Percentiles rank a stretch among this genome's conserved stretches.
These are phyloP conservation scores for Tuber aestivum DNA, from an alignment of 495 filamentous ascomycete species.

Conservation along the genomic window DNA sequence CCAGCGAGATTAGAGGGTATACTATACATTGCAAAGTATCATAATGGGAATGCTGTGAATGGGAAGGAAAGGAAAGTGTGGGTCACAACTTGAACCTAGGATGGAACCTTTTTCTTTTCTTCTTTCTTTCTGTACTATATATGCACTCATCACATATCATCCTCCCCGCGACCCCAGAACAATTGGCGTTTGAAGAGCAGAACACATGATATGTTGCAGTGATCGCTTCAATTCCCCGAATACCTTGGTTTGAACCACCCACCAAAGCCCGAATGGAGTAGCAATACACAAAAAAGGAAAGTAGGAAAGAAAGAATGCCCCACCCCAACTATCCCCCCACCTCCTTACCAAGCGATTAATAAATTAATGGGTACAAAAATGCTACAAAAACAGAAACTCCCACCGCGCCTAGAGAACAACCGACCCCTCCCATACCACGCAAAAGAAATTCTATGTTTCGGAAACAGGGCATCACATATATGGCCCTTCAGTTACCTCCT, in stretches of 20 bases:
- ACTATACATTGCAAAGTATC: conserved; percentile 3
- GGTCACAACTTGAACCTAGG: background rate
- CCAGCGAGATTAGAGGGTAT: background rate
- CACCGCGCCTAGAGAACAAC: background rate
- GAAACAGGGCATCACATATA: background rate
- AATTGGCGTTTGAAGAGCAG: background rate
- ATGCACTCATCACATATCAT: background rate
- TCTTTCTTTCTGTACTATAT: background rate
- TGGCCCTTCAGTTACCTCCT: background rate
- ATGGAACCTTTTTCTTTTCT: background rate
- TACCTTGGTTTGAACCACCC: background rate
- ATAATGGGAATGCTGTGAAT: background rate
- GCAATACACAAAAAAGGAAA: background rate
- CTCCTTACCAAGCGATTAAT: background rate
- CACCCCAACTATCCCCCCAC: background rate
- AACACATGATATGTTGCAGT: background rate
- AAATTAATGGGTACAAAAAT: background rate
- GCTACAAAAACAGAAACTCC: background rate
- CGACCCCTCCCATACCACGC: background rate
- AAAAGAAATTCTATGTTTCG: background rate
- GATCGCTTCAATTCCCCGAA: background rate
- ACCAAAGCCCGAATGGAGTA: background rate
- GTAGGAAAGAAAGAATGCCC: background rate
- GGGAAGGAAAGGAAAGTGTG: conserved; percentile 7
- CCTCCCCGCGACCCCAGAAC: background rate